phyloP scores from a whole-genome alignment of 306 rosid species.

The Pueraria montana region DNA sequence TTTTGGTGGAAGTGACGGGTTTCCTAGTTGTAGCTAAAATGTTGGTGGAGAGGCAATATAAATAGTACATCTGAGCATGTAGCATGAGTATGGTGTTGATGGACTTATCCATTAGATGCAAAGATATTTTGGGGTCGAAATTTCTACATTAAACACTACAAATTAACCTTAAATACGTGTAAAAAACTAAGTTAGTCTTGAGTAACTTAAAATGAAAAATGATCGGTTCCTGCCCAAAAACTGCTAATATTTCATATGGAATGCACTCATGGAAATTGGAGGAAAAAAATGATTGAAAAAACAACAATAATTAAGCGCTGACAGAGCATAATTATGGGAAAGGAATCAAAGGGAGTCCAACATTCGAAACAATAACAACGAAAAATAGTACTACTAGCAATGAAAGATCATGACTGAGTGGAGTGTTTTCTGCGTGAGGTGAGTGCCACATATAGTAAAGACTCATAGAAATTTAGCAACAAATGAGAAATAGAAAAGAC shows the following conservation, averaged over 20 bases:
- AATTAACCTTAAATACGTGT: neutral
- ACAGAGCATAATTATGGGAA: neutral
- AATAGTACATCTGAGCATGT: neutral
- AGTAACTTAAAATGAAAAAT: neutral
- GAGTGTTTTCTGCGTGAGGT: neutral
- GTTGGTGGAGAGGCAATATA: neutral
- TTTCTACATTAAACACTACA: neutral
- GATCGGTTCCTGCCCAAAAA: neutral
- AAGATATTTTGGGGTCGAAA: neutral
- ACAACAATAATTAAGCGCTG: neutral
- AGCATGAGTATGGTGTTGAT: neutral
- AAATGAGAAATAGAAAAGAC: neutral
- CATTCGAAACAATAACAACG: neutral
- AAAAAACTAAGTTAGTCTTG: neutral
- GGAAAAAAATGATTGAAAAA: neutral
- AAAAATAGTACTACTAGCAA: neutral
- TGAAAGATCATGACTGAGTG: neutral
- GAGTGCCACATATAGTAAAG: neutral
- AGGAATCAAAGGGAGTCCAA: neutral
- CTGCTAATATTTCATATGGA: neutral
- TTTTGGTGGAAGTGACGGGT: neutral
- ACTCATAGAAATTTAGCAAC: neutral
- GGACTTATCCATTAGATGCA: neutral
- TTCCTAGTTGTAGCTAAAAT: neutral
- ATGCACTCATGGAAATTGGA: neutral